Evolutionary conservation across 2,329 filamentous ascomycete species (phyloP).

Genomic region (Exophiala lecanii-corni): DNA sequence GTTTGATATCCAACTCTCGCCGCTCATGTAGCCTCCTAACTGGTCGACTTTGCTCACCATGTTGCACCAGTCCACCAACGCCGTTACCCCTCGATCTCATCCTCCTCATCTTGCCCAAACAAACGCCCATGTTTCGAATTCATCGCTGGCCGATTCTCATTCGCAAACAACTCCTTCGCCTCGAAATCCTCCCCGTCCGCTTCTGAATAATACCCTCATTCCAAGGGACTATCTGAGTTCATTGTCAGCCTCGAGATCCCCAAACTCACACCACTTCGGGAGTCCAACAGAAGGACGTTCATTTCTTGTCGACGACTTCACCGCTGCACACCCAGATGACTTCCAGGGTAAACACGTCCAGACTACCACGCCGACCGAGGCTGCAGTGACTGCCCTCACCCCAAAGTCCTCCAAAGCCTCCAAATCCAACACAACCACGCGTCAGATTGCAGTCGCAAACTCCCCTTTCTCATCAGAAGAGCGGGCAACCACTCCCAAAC

Average conservation of each 20-base stretch:
- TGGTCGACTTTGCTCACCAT: constrained; percentile 14
- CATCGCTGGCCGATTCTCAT: constrained; percentile 18
- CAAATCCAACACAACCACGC: neutral
- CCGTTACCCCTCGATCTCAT: constrained; percentile 15
- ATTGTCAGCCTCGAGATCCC: constrained; percentile 24
- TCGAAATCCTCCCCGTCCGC: constrained; percentile 11
- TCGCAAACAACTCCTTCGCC: constrained; percentile 4
- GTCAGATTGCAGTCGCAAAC: neutral
- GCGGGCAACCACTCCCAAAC: neutral
- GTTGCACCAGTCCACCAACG: constrained; percentile 19
- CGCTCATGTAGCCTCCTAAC: constrained; percentile 1
- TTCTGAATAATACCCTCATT: constrained; percentile 30
- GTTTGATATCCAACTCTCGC: neutral
- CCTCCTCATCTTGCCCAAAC: constrained; percentile 18
- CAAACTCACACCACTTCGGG: too few species aligned
- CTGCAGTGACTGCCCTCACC: too few species aligned
- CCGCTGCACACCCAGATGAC: neutral
- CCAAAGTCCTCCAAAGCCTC: too few species aligned
- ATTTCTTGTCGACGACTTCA: neutral
- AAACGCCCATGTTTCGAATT: constrained; percentile 20
- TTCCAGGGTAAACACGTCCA: neutral
- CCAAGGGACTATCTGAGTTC: constrained; percentile 34
- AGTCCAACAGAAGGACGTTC: neutral
- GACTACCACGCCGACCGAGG: neutral
- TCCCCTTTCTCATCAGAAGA: neutral